Evolutionary conservation across 2,329 filamentous ascomycete genomes (phyloP).

Genomic region (Cladosporium sp.): DNA sequence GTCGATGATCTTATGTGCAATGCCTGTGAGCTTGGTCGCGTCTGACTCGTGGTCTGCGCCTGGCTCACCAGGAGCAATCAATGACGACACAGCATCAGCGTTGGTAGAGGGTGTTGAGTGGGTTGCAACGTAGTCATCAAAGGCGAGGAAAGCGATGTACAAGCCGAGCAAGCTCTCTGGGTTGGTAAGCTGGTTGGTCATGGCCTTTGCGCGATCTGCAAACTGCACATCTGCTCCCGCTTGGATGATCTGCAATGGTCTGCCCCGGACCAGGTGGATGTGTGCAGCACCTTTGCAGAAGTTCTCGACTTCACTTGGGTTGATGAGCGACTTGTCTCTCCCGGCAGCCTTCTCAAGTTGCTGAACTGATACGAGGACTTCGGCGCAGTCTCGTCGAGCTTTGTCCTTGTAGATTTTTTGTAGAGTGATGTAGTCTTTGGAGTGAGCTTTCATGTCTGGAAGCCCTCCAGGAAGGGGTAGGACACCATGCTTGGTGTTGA

Average conservation of each 20-base stretch:
- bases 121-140: conserved; percentile 47
- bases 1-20: conserved; percentile 45
- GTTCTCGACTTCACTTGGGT: conserved; percentile 74
- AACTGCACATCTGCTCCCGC: conserved; percentile 39
- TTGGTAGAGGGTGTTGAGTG: conserved; percentile 31
- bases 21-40: conserved; percentile 42
- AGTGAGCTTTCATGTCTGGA: conserved; percentile 97
- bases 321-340: conserved; percentile 48
- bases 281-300: conserved; percentile 97
- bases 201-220: conserved; percentile 50
- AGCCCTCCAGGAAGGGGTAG: conserved; percentile 84
- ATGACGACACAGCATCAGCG: conserved; percentile 35
- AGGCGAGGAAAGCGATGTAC: conserved; percentile 54
- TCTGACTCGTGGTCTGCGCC: conserved; percentile 39
- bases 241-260: conserved; percentile 52
- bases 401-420: conserved; percentile 93
- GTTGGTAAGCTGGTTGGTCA: conserved; percentile 43
- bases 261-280: conserved; percentile 78
- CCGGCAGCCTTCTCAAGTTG: conserved; percentile 54
- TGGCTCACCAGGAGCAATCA: conserved; percentile 39
- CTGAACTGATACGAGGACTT: conserved; percentile 69
- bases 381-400: conserved; percentile 72
- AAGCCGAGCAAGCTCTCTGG: conserved; percentile 49
- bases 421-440: conserved; percentile 81
- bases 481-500: conserved; percentile 70